Base-by-base conservation (phyloP, 345 rosid species). In the Salix koriyanagi region DNA sequence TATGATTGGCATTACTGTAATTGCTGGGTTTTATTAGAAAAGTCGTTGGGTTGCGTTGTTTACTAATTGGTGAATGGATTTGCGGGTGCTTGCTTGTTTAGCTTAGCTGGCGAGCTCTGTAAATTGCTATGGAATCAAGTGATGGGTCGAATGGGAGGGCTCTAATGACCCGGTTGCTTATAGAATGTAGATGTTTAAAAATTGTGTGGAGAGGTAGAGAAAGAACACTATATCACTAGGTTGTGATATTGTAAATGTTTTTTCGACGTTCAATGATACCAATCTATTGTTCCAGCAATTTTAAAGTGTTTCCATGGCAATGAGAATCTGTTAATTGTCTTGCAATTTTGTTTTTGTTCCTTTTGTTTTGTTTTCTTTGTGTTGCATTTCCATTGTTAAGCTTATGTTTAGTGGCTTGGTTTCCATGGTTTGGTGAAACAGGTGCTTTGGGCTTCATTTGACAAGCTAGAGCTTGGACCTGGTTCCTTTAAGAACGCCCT, bases 381-480 rank as follows among this genome's bases (percentile, higher is more conserved):
- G 16, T 50, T 46, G 30, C 25, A 32, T 41, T 42, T 21, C 36
- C 10, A 32, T 42, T 30, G 5, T 1, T 62, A 30, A 41, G 64
- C 30, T 60, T 46, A 25, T 19, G n/a, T 58, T 0, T 28, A 42
- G 46, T 65, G 60, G 41, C 68, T 67, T 78, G 65, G 65, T 50
- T 21, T 44, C 23, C 23, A 64, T 82, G 39, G 48, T 84, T 80
- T 80, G 65, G 60, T 39, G 42, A 81, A 84, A 54, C 93, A 95
- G 99, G 96, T 93, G 56, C 83, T 93, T 16, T 96, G 97, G 96
- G 90, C 92, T 34, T 91, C 93, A 50, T 96, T 93, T 86, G 99
- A 93, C 85, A 86, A 72, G 72, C 74, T 96, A 74, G 92, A 89
- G 80, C 87, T 91, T 67, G 76, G 85, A 81, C 82, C 89, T 75